Evolutionary conservation across 2,329 filamentous ascomycete species (phyloP).

Genomic region (Ophiostoma himal-ulmi): DNA sequence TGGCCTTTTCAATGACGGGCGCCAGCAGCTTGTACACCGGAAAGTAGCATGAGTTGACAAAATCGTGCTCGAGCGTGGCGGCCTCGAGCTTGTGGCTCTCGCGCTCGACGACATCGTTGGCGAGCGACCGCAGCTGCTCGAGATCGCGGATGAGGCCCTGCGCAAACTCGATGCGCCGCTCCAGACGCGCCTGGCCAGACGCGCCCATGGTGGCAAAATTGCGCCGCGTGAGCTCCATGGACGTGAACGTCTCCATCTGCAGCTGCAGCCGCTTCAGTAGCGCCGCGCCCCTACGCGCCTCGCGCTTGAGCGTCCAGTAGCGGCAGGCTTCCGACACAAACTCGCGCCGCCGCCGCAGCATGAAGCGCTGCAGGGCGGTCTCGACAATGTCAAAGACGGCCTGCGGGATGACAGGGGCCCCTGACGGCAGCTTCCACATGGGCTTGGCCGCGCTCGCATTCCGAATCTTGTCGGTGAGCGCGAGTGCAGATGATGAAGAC

Average conservation of each 20-base stretch:
- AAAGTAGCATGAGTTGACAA: constrained; percentile 88
- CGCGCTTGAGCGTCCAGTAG: constrained; percentile 96
- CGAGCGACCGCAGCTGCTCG: constrained; percentile 64
- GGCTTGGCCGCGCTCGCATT: constrained; percentile 47
- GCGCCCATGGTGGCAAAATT: constrained; percentile 96
- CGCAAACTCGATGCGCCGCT: constrained; percentile 83
- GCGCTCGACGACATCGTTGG: constrained; percentile 64
- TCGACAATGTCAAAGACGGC: constrained; percentile 83
- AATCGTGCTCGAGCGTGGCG: constrained; percentile 66
- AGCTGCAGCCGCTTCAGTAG: constrained; percentile 88
- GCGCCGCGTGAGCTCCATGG: constrained; percentile 91
- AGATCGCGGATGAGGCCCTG: constrained; percentile 70
- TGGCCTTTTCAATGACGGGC: constrained; percentile 73
- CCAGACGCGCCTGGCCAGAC: constrained; percentile 68
- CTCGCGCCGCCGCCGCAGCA: constrained; percentile 76
- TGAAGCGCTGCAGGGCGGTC: constrained; percentile 73
- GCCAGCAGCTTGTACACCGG: constrained; percentile 71
- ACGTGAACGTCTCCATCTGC: constrained; percentile 93
- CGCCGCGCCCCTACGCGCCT: constrained; percentile 84
- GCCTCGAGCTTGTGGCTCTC: constrained; percentile 74
- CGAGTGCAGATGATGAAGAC: neutral
- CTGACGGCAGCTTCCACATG: constrained; percentile 88
- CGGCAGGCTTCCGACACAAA: constrained; percentile 89
- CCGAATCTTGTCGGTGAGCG: constrained; percentile 49
- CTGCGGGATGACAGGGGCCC: constrained; percentile 88